phyloP scores from a whole-genome alignment of 2,329 filamentous ascomycete genomes.

The Aspergillus sojae region DNA sequence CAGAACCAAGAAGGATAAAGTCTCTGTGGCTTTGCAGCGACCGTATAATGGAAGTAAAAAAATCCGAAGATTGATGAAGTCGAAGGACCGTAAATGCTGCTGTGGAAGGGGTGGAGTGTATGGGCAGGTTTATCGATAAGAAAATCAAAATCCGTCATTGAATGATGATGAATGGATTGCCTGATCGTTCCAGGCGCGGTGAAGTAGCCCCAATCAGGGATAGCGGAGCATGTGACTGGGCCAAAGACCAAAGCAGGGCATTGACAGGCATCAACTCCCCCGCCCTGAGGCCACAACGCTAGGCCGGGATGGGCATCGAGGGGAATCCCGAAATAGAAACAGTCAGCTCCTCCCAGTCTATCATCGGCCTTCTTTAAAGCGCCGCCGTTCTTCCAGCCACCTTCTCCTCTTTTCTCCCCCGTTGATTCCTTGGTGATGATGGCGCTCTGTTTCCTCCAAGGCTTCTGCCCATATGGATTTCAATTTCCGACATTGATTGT shows the following conservation, averaged over 20 bases:
- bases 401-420: conserved; percentile 20
- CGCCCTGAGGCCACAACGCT: conserved; percentile 30
- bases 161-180: conserved; percentile 5
- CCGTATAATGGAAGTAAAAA: background rate
- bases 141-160: conserved; percentile 2
- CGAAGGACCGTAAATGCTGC: background rate
- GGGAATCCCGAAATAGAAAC: conserved; percentile 38
- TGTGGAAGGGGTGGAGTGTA: background rate
- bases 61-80: background rate
- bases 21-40: background rate
- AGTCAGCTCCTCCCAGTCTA: conserved; percentile 25
- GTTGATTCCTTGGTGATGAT: conserved; percentile 14
- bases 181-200: conserved; percentile 7
- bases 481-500: conserved; percentile 10
- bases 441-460: conserved; percentile 12
- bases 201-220: conserved; percentile 3
- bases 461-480: conserved; percentile 10
- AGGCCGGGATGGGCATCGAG: conserved; percentile 26
- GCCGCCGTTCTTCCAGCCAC: conserved; percentile 25
- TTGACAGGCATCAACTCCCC: conserved; percentile 26
- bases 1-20: background rate
- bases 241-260: conserved; percentile 3
- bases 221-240: conserved; percentile 14
- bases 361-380: conserved; percentile 24
- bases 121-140: conserved; percentile 32